phyloP scores from a whole-genome alignment of 2,329 filamentous ascomycete species.

The Monosporascus cannonballus region DNA sequence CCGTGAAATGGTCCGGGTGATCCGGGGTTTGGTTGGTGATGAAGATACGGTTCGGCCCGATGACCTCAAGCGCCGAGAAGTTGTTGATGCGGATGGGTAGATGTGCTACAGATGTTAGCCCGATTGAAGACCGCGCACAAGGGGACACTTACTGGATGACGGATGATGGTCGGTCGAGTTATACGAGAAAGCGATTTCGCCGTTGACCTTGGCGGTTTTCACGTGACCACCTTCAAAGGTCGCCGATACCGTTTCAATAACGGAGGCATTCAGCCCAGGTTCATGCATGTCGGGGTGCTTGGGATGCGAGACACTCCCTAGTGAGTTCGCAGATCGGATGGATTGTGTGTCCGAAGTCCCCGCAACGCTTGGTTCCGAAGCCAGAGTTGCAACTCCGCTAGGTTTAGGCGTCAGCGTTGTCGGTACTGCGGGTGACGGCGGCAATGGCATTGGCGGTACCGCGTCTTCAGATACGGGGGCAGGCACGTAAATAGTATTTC shows the following conservation, averaged over 20 bases:
- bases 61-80: conserved; percentile 80
- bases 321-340: conserved; percentile 78
- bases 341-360: conserved; percentile 79
- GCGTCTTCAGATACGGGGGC: conserved; percentile 26
- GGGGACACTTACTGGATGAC: conserved; percentile 39
- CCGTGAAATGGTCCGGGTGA: conserved; percentile 70
- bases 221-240: conserved; percentile 70
- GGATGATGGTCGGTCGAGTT: conserved; percentile 51
- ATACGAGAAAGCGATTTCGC: conserved; percentile 84
- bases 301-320: conserved; percentile 61
- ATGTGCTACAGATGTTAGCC: conserved; percentile 33
- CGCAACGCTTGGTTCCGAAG: conserved; percentile 56
- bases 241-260: conserved; percentile 87
- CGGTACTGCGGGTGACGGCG: conserved; percentile 32
- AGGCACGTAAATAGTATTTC: conserved; percentile 83
- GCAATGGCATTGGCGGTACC: conserved; percentile 26
- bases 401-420: conserved; percentile 30
- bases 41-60: conserved; percentile 90
- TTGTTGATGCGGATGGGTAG: conserved; percentile 81
- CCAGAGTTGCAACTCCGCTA: conserved; percentile 47
- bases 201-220: conserved; percentile 68
- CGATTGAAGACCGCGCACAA: neutral
- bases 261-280: conserved; percentile 77
- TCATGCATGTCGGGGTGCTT: conserved; percentile 77
- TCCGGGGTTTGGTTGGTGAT: conserved; percentile 61